Conservation (phyloP, 768 basidiomycete species). For the Suillus placidus region DNA sequence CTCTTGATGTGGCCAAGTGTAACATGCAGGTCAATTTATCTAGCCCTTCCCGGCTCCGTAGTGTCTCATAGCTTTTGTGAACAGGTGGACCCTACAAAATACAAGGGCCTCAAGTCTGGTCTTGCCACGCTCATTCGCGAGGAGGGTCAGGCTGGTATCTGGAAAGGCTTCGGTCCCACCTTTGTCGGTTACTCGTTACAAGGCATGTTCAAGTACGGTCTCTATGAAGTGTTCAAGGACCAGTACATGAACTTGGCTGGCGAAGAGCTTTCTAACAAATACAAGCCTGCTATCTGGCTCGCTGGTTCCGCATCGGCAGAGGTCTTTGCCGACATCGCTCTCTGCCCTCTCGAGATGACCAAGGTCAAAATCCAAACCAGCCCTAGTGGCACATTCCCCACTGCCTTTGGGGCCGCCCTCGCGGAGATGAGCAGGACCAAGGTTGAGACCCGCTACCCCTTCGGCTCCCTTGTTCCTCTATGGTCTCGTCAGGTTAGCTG, state of each 20-base stretch:
- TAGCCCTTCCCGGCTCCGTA: background rate
- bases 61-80: background rate
- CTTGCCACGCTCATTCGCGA: slow-evolving; percentile 71
- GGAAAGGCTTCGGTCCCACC: slow-evolving; percentile 95
- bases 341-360: slow-evolving; percentile 94
- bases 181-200: slow-evolving; percentile 93
- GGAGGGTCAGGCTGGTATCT: slow-evolving; percentile 84
- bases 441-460: slow-evolving; percentile 79
- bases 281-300: slow-evolving; percentile 92
- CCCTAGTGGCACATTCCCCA: slow-evolving; percentile 75
- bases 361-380: slow-evolving; percentile 91
- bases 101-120: slow-evolving; percentile 63
- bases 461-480: slow-evolving; percentile 82
- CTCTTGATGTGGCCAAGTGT: slow-evolving; percentile 87
- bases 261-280: slow-evolving; percentile 75
- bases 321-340: slow-evolving; percentile 93
- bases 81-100: slow-evolving; percentile 78
- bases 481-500: slow-evolving; percentile 81
- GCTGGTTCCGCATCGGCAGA: slow-evolving; percentile 94
- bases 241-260: slow-evolving; percentile 87
- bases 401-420: slow-evolving; percentile 70
- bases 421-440: slow-evolving; percentile 68
- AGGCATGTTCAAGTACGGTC: slow-evolving; percentile 98
- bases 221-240: slow-evolving; percentile 98
- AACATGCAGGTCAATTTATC: slow-evolving; percentile 76